A percentile compares a stretch with the other conserved stretches of the same genome.
Conservation (phyloP, 2,329 filamentous ascomycete species). For the Colletotrichum incanum region DNA sequence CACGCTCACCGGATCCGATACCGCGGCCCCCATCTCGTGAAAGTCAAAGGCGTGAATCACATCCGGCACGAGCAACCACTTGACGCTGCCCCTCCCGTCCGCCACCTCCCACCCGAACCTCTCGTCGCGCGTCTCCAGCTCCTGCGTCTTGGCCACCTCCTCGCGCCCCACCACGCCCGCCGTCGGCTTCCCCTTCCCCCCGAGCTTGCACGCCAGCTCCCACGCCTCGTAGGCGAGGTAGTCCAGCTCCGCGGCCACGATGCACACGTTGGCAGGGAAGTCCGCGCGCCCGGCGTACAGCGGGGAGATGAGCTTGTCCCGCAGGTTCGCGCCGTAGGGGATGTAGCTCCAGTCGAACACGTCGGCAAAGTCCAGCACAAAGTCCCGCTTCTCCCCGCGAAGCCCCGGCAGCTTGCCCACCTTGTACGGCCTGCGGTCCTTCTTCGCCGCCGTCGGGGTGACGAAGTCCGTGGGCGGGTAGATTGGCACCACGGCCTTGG, state of each 20-base stretch:
- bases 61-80: slow-evolving; percentile 61
- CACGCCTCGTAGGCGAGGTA: slow-evolving; percentile 48
- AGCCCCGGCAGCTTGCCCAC: slow-evolving; percentile 39
- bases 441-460: slow-evolving; percentile 47
- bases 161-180: slow-evolving; percentile 34
- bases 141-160: slow-evolving; percentile 37
- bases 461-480: slow-evolving; percentile 59
- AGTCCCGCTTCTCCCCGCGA: slow-evolving; percentile 43
- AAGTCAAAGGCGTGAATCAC: slow-evolving; percentile 59
- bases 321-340: slow-evolving; percentile 49
- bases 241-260: slow-evolving; percentile 58
- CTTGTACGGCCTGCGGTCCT: slow-evolving; percentile 48
- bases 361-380: slow-evolving; percentile 44
- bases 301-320: slow-evolving; percentile 54
- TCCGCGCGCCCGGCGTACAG: slow-evolving; percentile 50
- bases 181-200: slow-evolving; percentile 37
- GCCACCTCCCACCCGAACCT: slow-evolving; percentile 54
- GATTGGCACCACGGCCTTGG: slow-evolving; percentile 57
- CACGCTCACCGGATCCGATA: slow-evolving; percentile 50
- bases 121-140: slow-evolving; percentile 51
- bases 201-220: slow-evolving; percentile 44
- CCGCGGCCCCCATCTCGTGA: slow-evolving; percentile 47
- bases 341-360: slow-evolving; percentile 55
- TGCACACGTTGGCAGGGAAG: slow-evolving; percentile 54
- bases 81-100: slow-evolving; percentile 49